Base-by-base conservation (phyloP, 305 asterid genomes). In the Solanum chacoense region DNA sequence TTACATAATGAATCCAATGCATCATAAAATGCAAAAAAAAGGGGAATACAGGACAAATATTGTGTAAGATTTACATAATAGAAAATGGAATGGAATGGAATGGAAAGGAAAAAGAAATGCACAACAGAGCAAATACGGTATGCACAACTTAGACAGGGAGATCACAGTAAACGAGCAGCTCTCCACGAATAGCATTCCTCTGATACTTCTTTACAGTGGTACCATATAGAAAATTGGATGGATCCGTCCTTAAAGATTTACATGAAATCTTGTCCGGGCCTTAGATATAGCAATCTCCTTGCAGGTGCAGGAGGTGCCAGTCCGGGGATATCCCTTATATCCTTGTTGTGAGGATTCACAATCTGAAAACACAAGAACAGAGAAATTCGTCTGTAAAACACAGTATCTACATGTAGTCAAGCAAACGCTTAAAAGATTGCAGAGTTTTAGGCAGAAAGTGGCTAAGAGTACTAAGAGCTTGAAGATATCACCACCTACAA, bases 241-340 rank as follows among this genome's bases (percentile, higher is more conserved):
- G 72, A 77, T 36, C 69, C 50, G 24, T 18, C 85, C 85, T 88
- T 88, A 14, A 9, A 31, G 89, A 71, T 90, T 87, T 87, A 90
- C 89, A 90, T 85, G 81, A 89, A 88, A 88, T 89, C 90, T 36
- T 87, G 90, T 31, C 89, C 90, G 4, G 91, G 86, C 92, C 92
- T 92, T 86, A 88, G 91, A 88, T 93, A 91, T 93, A 97, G 85
- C 91, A 97, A 91, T 93, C 98, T 95, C 93, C 99, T 94, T 36
- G 98, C 63, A 2, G 98, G 98, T 88, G 99, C 99, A 12, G 99
- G 99, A 37, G 99, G 99, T 71, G 99, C 99, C 90, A 97, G 91
- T 90, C 99, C 99, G 9, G 99, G 99, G 84, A 97, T 95, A 88
- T 96, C 99, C 91, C 98, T 91, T 90, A 97, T 94, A 93, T 90